Evolutionary conservation across 768 basidiomycete species (phyloP), one percentile per base, ranked within the genome.

Genomic region (Russula abietina): DNA sequence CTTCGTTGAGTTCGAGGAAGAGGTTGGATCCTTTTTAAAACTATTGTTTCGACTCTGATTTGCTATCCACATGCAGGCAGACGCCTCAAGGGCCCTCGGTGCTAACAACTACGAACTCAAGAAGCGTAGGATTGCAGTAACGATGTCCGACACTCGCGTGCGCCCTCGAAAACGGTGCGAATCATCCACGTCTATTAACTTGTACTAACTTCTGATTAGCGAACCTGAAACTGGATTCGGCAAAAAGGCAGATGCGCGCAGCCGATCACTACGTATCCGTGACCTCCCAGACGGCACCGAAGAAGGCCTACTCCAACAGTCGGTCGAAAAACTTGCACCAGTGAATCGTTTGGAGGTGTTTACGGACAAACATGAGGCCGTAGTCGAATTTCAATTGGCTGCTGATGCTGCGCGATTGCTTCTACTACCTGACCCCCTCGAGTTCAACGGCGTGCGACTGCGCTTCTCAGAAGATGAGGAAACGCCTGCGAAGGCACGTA

Each of bases 301-400:
- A 70, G 97, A 98, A 71, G 96, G 91, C 2, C 76, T 98, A 1
- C 74, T 99, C 28, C 96, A 99, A 68, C 97, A 98, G 77, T 76
- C 78, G 0, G 75, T 99, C 4, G 92, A 94, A 71, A 96, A 93
- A 73, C 71, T 88, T 45, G 83, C 83, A 0, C 72, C 76, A 3
- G 81, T 91, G 45, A 84, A 82, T 55, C 84, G 93, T 6, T 83
- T 92, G 2, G 88, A 93, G 71, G 78, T 96, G 6, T 86, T 93
- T 67, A 71, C 75, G 7, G 82, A 86, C 62, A 73, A 73, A 53
- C 77, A 77, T 26, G 83, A 89, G 72, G 87, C 86, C 11, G 74
- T 85, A 4, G 81, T 85, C 12, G 87, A 88, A 69, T 75, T 89
- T 22, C 82, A 85, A 59, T 88, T 75, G 66, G 77, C 81, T 45